A percentile compares a stretch with the other conserved stretches of the same genome.
Conservation (phyloP, 108 stramenopile species). For the Epithemia pelagica region DNA sequence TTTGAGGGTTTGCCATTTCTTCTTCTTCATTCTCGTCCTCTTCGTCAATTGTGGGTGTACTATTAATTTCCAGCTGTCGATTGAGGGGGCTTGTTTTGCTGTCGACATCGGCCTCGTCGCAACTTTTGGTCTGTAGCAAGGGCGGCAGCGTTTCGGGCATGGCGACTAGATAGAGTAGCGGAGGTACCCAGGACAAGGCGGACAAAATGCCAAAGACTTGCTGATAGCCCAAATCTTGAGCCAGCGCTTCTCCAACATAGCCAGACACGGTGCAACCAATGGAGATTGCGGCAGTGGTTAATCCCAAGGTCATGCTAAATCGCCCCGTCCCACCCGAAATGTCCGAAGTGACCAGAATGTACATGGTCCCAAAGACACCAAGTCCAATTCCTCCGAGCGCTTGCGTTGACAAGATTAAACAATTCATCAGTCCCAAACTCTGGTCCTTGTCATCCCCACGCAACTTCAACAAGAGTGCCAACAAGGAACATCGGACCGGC, state of each 20-base stretch:
- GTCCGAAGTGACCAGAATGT: conserved; percentile 82
- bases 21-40: not conserved
- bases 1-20: not conserved
- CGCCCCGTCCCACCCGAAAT: conserved; percentile 80
- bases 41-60: not conserved
- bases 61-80: too few relatives aligned
- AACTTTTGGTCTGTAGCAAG: not conserved
- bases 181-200: conserved; percentile 64
- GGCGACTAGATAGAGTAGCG: conserved; percentile 55
- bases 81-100: too few relatives aligned
- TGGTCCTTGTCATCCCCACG: conserved; percentile 18
- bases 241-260: conserved; percentile 75
- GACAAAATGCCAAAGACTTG: conserved; percentile 68
- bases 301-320: conserved; percentile 70
- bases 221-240: conserved; percentile 69
- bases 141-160: conserved; percentile 74
- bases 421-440: conserved; percentile 25
- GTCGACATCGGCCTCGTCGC: not conserved
- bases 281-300: conserved; percentile 81
- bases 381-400: conserved; percentile 81
- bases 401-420: conserved; percentile 80
- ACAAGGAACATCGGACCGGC: conserved; percentile 71
- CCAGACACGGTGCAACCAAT: conserved; percentile 85
- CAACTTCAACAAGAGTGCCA: conserved; percentile 39
- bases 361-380: conserved; percentile 77